phyloP scores from a whole-genome alignment of 352 stramenopile genomes.

The Thalassiosira sp. region DNA sequence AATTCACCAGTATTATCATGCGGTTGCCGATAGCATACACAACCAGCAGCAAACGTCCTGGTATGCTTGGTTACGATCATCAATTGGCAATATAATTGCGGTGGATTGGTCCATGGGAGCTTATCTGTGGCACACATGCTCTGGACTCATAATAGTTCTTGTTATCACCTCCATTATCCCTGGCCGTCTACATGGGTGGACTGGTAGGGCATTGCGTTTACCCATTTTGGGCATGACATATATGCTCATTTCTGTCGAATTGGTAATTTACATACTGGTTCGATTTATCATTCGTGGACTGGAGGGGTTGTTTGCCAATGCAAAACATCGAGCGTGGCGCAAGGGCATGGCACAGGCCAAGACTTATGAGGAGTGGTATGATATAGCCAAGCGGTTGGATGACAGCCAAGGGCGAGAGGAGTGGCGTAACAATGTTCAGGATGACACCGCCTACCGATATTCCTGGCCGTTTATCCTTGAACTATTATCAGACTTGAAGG shows the following conservation, averaged over 20 bases:
- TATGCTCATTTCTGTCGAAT: constrained; percentile 73
- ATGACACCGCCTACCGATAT: constrained; percentile 69
- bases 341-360: constrained; percentile 53
- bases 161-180: constrained; percentile 66
- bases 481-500: constrained; percentile 69
- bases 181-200: constrained; percentile 65
- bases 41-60: constrained; percentile 35
- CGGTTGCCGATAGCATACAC: constrained; percentile 8
- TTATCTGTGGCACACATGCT: constrained; percentile 54
- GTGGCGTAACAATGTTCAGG: constrained; percentile 61
- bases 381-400: constrained; percentile 67
- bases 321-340: constrained; percentile 67
- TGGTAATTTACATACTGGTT: constrained; percentile 75
- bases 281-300: constrained; percentile 65
- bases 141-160: constrained; percentile 55
- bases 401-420: constrained; percentile 64
- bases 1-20: constrained; percentile 49
- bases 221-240: constrained; percentile 79
- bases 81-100: constrained; percentile 35
- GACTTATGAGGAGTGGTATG: constrained; percentile 79
- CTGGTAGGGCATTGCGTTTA: constrained; percentile 69
- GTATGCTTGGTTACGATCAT: constrained; percentile 32
- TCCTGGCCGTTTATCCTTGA: constrained; percentile 81
- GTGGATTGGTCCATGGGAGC: constrained; percentile 44
- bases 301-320: constrained; percentile 67